These are phyloP conservation scores for Moricandia moricandioides DNA, from an alignment of 345 rosid species.

Conservation along the genomic window DNA sequence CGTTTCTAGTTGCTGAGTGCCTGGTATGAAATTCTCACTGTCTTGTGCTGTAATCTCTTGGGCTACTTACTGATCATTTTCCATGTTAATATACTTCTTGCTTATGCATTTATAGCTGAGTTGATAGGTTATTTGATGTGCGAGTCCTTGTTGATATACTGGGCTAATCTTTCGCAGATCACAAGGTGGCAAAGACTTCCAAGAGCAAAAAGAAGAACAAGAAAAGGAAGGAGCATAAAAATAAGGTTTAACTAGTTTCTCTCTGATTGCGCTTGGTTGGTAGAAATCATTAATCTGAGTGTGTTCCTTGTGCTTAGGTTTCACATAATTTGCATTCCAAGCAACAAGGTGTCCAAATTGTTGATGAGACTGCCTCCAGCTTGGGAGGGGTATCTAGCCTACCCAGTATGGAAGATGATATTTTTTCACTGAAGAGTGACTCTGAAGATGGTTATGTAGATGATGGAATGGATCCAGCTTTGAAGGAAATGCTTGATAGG, in stretches of 20 bases:
- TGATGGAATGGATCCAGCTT: slow-evolving; percentile 90
- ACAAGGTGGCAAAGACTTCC: slow-evolving; percentile 55
- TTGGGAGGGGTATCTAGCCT: slow-evolving; percentile 45
- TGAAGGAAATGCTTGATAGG: slow-evolving; percentile 86
- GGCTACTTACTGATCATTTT: background rate
- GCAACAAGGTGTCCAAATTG: slow-evolving; percentile 41
- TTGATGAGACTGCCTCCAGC: slow-evolving; percentile 34
- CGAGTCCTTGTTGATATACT: background rate
- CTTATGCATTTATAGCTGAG: background rate
- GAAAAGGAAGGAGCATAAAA: slow-evolving; percentile 58
- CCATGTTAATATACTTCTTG: background rate
- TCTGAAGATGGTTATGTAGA: slow-evolving; percentile 70
- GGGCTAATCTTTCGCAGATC: slow-evolving; percentile 46
- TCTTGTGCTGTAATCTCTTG: background rate
- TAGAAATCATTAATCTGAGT: slow-evolving; percentile 18
- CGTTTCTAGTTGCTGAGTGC: background rate
- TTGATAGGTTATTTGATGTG: background rate
- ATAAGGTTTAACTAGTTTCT: slow-evolving; percentile 45
- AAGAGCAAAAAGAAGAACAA: slow-evolving; percentile 75
- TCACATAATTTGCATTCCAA: slow-evolving; percentile 36
- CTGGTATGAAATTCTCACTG: background rate
- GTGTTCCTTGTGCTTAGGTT: slow-evolving; percentile 44
- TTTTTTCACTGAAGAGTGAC: slow-evolving; percentile 48
- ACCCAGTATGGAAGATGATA: slow-evolving; percentile 42
- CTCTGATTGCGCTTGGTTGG: slow-evolving; percentile 16